Evolutionary conservation across 139 green algal species (phyloP), one percentile per base, ranked within the genome.

Genomic region (Desmodesmus armatus): DNA sequence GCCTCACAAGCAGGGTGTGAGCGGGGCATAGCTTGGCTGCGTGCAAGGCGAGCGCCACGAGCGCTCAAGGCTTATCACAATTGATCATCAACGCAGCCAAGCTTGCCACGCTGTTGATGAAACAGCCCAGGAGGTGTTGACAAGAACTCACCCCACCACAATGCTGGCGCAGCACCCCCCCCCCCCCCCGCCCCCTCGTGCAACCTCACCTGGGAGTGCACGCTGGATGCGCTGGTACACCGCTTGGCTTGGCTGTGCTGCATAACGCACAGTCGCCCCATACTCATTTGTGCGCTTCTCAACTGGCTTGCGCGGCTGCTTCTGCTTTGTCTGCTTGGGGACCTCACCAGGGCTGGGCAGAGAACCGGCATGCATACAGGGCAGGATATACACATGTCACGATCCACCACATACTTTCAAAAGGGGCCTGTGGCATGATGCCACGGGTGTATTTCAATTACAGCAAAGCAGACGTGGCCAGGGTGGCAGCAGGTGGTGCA

Each of bases 201-300:
- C 62, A 70, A 37, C 31, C 47, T 7, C 9, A 87, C 82, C 82
- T 53, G 82, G 82, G 25, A 87, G 53, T 15, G 82, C 82, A 29
- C 71, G 55, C 35, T 63, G 35, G 41, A 87, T 87, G 43, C 71
- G 74, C 21, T 82, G 51, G 5, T 77, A 62, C 0, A 82, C 31
- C 15, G 39, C 29, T 49, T 83, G 71, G 23, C 60, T 76, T 21
- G 78, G 78, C 5, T 72, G 31, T 11, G 47, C 25, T 43, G 77
- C 51, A 1, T 35, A 67, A 13, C 82, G 44, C 27, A 87, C 71
- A 27, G 71, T 87, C 9, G 40, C 74, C 13, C 72, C 82, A 49
- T 29, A 35, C 15, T n/a, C 37, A 6, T 73, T 49, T 13, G 60
- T 76, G 29, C 82, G 63, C 41, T 82, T 87, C 41, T 82, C 71